phyloP scores from a whole-genome alignment of 164 flowering plant genomes.

The Vitis cinerea region DNA sequence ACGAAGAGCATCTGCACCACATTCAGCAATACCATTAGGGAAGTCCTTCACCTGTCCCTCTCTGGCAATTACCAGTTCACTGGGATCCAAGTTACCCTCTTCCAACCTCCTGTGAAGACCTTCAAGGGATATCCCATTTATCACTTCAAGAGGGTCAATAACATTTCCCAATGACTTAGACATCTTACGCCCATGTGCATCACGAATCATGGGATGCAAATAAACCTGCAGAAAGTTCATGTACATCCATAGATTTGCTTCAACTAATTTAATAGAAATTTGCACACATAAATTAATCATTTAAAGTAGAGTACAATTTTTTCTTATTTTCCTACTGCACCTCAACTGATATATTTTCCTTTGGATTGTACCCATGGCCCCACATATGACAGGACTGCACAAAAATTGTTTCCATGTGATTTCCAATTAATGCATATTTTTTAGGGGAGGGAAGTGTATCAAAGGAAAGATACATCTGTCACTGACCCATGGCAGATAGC shows the following conservation, averaged over 20 bases:
- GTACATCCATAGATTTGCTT: not conserved
- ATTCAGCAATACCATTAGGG: slow-evolving; percentile 83
- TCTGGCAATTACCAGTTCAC: slow-evolving; percentile 55
- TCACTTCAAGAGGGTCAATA: slow-evolving; percentile 93
- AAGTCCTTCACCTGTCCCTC: slow-evolving; percentile 83
- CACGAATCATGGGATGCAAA: slow-evolving; percentile 97
- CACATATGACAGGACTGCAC: not conserved
- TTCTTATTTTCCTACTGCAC: not conserved
- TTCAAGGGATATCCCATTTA: slow-evolving; percentile 77
- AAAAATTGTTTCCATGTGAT: too few relatives aligned
- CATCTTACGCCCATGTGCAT: slow-evolving; percentile 99
- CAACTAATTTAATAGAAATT: not conserved
- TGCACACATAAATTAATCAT: not conserved
- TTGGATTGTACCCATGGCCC: not conserved
- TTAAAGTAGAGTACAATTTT: not conserved
- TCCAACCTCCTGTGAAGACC: slow-evolving; percentile 85
- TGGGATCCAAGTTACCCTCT: slow-evolving; percentile 83
- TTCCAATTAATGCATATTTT: too few relatives aligned
- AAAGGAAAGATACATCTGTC: too few relatives aligned
- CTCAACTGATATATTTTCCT: not conserved
- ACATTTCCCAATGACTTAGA: slow-evolving; percentile 99
- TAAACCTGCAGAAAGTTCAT: slow-evolving; percentile 58
- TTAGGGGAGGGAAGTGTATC: too few relatives aligned
- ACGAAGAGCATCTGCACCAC: slow-evolving; percentile 98
- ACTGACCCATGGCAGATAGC: too few relatives aligned